These are phyloP conservation scores for Aspergillus hiratsukae DNA, from an alignment of 2,329 filamentous ascomycete species.

Conservation along the genomic window DNA sequence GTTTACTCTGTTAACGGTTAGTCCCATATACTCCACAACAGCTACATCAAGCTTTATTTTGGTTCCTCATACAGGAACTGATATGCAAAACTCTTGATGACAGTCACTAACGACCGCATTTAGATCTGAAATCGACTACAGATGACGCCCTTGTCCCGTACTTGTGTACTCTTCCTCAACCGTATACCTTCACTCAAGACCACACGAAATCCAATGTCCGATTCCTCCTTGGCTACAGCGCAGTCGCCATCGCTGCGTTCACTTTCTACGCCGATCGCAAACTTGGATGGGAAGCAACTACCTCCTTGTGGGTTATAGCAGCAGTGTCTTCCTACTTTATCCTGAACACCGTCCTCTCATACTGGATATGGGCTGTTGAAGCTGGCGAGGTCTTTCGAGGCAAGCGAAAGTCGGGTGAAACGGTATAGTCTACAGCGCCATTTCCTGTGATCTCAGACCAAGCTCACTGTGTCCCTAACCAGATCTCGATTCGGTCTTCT, in stretches of 20 bases:
- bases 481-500: constrained; percentile 70
- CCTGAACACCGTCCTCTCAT: constrained; percentile 71
- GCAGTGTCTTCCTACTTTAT: constrained; percentile 77
- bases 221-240: constrained; percentile 74
- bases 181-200: constrained; percentile 66
- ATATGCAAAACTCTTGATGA: neutral
- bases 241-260: constrained; percentile 72
- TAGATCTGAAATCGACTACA: constrained; percentile 93
- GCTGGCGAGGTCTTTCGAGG: constrained; percentile 78
- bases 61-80: neutral
- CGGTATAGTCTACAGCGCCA: constrained; percentile 36
- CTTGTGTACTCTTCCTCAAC: constrained; percentile 71
- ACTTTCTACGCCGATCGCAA: constrained; percentile 92
- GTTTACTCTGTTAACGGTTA: constrained; percentile 44
- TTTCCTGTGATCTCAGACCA: neutral
- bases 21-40: constrained; percentile 13
- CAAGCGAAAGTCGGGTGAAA: constrained; percentile 62
- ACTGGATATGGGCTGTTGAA: constrained; percentile 83
- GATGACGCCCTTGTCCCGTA: constrained; percentile 95
- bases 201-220: constrained; percentile 78
- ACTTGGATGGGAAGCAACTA: constrained; percentile 81
- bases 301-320: constrained; percentile 66
- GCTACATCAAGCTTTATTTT: neutral
- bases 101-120: constrained; percentile 5
- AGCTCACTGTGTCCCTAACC: constrained; percentile 5